Conservation (phyloP, 2,329 filamentous ascomycete genomes). For the Fusarium sp. region DNA sequence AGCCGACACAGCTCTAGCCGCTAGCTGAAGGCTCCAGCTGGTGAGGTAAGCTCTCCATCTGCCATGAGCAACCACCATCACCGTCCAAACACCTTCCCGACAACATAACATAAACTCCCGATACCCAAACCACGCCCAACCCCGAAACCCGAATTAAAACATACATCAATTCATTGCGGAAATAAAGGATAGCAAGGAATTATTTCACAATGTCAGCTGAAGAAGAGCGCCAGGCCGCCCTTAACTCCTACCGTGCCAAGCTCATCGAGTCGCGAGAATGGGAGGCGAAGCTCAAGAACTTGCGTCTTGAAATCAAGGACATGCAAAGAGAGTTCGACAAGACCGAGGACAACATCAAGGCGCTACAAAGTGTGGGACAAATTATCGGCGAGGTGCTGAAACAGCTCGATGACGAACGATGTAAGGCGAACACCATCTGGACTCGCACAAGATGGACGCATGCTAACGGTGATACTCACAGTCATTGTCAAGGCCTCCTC, state of each 20-base stretch:
- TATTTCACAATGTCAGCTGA: conserved; percentile 63
- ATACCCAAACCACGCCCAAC: conserved; percentile 17
- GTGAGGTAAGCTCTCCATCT: conserved; percentile 57
- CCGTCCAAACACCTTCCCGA: conserved; percentile 29
- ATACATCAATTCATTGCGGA: not conserved
- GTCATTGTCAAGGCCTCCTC: conserved; percentile 99
- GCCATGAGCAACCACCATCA: conserved; percentile 40
- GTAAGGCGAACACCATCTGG: conserved; percentile 64
- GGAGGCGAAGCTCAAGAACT: conserved; percentile 95
- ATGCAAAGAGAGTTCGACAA: conserved; percentile 95
- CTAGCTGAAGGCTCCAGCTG: conserved; percentile 54
- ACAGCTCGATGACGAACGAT: conserved; percentile 98
- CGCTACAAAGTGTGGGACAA: conserved; percentile 97
- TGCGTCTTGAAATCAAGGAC: conserved; percentile 96
- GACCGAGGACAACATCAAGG: conserved; percentile 99
- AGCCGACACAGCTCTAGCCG: conserved; percentile 46
- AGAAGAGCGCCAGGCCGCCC: conserved; percentile 74
- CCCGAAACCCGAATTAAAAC: not conserved
- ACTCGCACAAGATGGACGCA: conserved; percentile 14
- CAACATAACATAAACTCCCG: conserved; percentile 34
- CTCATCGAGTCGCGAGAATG: conserved; percentile 96
- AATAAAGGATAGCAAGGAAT: conserved; percentile 8
- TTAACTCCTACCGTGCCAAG: conserved; percentile 82
- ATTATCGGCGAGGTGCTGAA: conserved; percentile 99
- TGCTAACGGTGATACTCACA: conserved; percentile 55